These are phyloP conservation scores for Kodamaea fungicola DNA, from an alignment of 1,139 yeast genomes.

Conservation along the genomic window DNA sequence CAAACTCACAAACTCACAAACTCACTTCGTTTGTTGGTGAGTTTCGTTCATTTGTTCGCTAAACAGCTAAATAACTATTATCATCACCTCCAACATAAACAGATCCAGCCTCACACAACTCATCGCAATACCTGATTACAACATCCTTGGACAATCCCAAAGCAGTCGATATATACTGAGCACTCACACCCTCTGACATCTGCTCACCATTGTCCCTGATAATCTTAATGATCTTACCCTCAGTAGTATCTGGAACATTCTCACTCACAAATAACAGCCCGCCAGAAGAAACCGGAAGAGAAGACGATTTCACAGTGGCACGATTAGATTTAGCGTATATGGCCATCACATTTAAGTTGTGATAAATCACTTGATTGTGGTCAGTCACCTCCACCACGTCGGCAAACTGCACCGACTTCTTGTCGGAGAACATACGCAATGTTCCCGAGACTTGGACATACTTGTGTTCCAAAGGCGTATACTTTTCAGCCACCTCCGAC, in stretches of 20 bases:
- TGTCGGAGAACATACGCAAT: constrained; percentile 65
- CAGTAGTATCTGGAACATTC: constrained; percentile 20
- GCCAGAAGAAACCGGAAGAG: neutral
- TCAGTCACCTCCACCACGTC: constrained; percentile 60
- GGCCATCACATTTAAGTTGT: constrained; percentile 68
- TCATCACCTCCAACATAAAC: constrained; percentile 69
- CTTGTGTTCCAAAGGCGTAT: constrained; percentile 25
- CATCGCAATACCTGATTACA: constrained; percentile 47
- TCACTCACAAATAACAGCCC: constrained; percentile 15
- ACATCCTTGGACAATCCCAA: constrained; percentile 48
- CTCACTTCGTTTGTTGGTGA: neutral
- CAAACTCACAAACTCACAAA: neutral
- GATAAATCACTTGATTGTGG: constrained; percentile 74
- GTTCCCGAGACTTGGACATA: constrained; percentile 75
- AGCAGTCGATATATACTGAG: constrained; percentile 55
- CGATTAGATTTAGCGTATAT: constrained; percentile 58
- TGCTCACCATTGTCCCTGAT: constrained; percentile 49
- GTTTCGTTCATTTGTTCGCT: neutral
- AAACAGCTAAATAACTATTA: constrained; percentile 41
- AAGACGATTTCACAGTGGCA: neutral
- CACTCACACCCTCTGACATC: constrained; percentile 74
- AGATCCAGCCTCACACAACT: constrained; percentile 61
- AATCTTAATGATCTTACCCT: constrained; percentile 46
- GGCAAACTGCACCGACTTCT: constrained; percentile 63
- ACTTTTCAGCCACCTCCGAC: constrained; percentile 32